These are phyloP conservation scores for Collybiopsis luxurians DNA, from an alignment of 768 basidiomycete species.

Conservation along the genomic window DNA sequence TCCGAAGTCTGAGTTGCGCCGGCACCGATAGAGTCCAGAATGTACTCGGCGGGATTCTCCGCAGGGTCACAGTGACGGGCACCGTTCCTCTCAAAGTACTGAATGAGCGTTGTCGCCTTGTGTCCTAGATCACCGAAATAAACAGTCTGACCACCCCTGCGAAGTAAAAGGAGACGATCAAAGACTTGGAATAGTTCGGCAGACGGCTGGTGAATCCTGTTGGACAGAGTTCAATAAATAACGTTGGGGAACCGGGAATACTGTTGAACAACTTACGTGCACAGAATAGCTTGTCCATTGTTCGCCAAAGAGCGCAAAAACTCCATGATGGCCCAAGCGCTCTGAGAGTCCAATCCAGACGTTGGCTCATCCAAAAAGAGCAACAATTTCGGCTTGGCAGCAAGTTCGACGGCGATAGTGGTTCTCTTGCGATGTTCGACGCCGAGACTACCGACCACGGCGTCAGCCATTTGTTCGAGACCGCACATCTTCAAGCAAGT, in stretches of 20 bases:
- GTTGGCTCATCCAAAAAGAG: constrained; percentile 92
- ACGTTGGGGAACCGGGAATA: neutral
- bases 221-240: neutral
- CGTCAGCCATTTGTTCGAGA: constrained; percentile 61
- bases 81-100: constrained; percentile 77
- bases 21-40: constrained; percentile 74
- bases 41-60: constrained; percentile 75
- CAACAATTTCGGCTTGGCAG: constrained; percentile 80
- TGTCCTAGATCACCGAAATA: constrained; percentile 74
- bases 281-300: constrained; percentile 85
- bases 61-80: constrained; percentile 55
- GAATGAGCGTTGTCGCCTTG: constrained; percentile 57
- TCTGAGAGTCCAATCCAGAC: constrained; percentile 77
- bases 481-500: constrained; percentile 56
- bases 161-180: constrained; percentile 73
- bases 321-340: constrained; percentile 77
- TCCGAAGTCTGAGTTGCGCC: constrained; percentile 58
- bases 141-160: constrained; percentile 73
- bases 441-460: constrained; percentile 63
- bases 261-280: constrained; percentile 54
- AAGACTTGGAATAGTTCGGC: constrained; percentile 84
- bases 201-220: constrained; percentile 62
- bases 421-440: constrained; percentile 78
- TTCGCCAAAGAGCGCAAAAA: constrained; percentile 77
- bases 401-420: constrained; percentile 85